Conservation (phyloP, 208 protist species). For the Trypanosoma platydactyli region DNA sequence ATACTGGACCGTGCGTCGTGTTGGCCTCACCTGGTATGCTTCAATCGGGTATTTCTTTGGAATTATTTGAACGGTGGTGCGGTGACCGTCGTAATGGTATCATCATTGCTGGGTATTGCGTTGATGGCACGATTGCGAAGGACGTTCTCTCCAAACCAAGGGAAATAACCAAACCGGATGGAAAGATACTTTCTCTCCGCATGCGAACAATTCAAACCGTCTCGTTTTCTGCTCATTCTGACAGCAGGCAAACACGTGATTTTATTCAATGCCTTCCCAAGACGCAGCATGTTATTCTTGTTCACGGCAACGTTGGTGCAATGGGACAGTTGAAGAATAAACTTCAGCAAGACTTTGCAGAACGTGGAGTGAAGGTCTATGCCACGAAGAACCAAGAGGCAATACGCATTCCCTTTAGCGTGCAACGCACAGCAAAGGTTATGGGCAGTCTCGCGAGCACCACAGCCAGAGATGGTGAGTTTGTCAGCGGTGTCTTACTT, state of each 20-base stretch:
- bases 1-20: slow-evolving; percentile 94
- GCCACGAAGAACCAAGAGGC: slow-evolving; percentile 93
- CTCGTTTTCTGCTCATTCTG: slow-evolving; percentile 98
- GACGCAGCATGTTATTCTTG: slow-evolving; percentile 91
- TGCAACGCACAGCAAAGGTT: slow-evolving; percentile 92
- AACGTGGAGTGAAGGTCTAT: slow-evolving; percentile 82
- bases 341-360: slow-evolving; percentile 84
- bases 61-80: slow-evolving; percentile 99
- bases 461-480: slow-evolving; percentile 49
- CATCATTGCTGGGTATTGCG: slow-evolving; percentile 97
- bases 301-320: slow-evolving; percentile 95
- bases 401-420: slow-evolving; percentile 93
- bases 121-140: slow-evolving; percentile 98
- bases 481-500: slow-evolving; percentile 88
- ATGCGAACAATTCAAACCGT: slow-evolving; percentile 94
- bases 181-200: slow-evolving; percentile 87
- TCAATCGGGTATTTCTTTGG: slow-evolving; percentile 96
- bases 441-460: slow-evolving; percentile 72
- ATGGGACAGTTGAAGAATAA: slow-evolving; percentile 94
- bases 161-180: slow-evolving; percentile 90
- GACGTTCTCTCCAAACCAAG: slow-evolving; percentile 80
- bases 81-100: slow-evolving; percentile 95
- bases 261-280: slow-evolving; percentile 83
- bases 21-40: slow-evolving; percentile 96
- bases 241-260: slow-evolving; percentile 92